A percentile compares a stretch with the other conserved stretches of the same genome.
Evolutionary conservation across 2,329 filamentous ascomycete genomes (phyloP).

Genomic region (Sphaceloma murrayae): DNA sequence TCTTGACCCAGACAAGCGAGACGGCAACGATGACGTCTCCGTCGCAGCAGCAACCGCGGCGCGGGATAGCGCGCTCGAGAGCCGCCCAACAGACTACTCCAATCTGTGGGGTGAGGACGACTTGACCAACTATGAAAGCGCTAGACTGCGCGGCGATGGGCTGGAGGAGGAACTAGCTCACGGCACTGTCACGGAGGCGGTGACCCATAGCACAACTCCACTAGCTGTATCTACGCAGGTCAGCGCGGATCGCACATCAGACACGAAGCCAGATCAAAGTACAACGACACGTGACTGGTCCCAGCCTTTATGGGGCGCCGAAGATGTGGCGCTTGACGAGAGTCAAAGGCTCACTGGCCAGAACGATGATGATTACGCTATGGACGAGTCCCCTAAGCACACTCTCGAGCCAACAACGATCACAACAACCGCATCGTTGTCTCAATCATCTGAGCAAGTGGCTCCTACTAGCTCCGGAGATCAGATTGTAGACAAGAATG

Average conservation of each 20-base stretch:
- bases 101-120: not conserved
- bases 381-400: slow-evolving; percentile 1
- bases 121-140: not conserved
- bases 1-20: not conserved
- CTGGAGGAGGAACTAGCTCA: too few relatives aligned
- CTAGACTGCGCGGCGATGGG: not conserved
- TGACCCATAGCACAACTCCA: too few relatives aligned
- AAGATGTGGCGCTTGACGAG: slow-evolving; percentile 30
- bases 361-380: too few relatives aligned
- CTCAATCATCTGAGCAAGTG: too few relatives aligned
- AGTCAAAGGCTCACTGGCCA: not conserved
- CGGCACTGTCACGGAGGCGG: too few relatives aligned
- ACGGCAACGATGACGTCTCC: not conserved
- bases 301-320: slow-evolving; percentile 24
- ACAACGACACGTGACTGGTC: not conserved
- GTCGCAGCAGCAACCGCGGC: not conserved
- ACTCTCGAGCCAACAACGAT: too few relatives aligned
- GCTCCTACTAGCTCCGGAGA: too few relatives aligned
- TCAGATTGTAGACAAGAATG: not conserved
- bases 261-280: too few relatives aligned
- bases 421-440: too few relatives aligned
- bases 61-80: slow-evolving; percentile 6
- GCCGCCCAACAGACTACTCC: not conserved
- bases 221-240: too few relatives aligned
- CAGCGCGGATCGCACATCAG: too few relatives aligned